Percentiles rank a stretch among this genome's conserved stretches.
These are phyloP conservation scores for Eurotiales sp. DNA, from an alignment of 2,329 filamentous ascomycete genomes.

Conservation along the genomic window DNA sequence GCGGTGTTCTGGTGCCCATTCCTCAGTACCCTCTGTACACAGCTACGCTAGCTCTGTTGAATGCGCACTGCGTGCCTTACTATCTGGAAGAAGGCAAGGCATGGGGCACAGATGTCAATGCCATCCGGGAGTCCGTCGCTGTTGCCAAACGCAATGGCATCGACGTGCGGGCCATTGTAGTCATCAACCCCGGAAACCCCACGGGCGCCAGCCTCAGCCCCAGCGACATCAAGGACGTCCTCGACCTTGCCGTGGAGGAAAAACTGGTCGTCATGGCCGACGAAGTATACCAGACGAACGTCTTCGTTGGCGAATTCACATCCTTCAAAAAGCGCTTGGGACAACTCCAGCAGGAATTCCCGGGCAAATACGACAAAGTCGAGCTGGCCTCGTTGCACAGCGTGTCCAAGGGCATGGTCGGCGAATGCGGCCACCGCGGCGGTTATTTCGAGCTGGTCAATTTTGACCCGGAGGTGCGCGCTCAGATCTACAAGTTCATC, in stretches of 20 bases:
- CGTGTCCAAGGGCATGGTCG: constrained; percentile 96
- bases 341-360: constrained; percentile 67
- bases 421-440: constrained; percentile 95
- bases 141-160: constrained; percentile 72
- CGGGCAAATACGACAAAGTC: constrained; percentile 74
- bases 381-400: constrained; percentile 92
- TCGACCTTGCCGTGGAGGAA: constrained; percentile 81
- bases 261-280: constrained; percentile 88
- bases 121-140: constrained; percentile 68
- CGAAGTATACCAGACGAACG: constrained; percentile 98
- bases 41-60: constrained; percentile 78
- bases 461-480: constrained; percentile 79
- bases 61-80: constrained; percentile 88
- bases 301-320: constrained; percentile 90
- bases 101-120: constrained; percentile 84
- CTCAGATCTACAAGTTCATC: constrained; percentile 97
- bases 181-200: constrained; percentile 98
- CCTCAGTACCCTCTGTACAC: constrained; percentile 98
- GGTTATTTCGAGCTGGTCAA: constrained; percentile 96
- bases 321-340: constrained; percentile 91
- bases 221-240: constrained; percentile 75
- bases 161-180: constrained; percentile 87
- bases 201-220: constrained; percentile 82
- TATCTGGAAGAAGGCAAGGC: constrained; percentile 79
- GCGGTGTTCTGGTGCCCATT: constrained; percentile 88